Evolutionary conservation across 371 early-diverging fungal species (phyloP), one percentile per base, ranked within the genome.

Genomic region (Syncephalis fuscata): DNA sequence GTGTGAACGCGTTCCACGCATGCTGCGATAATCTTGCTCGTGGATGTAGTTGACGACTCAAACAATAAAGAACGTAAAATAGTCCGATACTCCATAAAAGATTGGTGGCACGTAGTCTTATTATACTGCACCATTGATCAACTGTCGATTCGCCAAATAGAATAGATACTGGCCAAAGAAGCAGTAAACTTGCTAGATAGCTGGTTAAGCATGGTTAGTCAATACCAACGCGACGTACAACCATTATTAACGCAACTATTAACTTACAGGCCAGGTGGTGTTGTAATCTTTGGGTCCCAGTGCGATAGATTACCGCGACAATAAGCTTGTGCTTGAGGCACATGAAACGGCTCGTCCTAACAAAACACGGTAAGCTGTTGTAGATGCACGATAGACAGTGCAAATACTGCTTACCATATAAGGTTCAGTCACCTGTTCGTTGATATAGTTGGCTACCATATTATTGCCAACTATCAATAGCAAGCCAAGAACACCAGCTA

Each of bases 271-370:
- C 94, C 95, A 17, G 96, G 95, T 26, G 94, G 96, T 20, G 96
- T 96, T 3, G 96, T 96, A 25, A 96, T 59, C 62, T 91, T 96
- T 22, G 82, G 81, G 59, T 96, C 88, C 84, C 91, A 93, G 8
- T 56, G 57, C 42, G 45, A 49, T 52, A 70, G 94, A 46, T 74
- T 60, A 14, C 80, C 82, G 1, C 51, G 44, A 53, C 92, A 91
- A 63, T 90, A 96, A 4, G 60, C 68, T 55, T 86, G 86, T 10
- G 92, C 89, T 61, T 94, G 93, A 17, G 82, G 82, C 22, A 90
- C 61, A 59, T 96, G 96, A 68, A 94, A 96, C 25, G 82, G 70
- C 66, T 96, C 96, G 63, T 93, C 94, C 94, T 81, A 54, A 41
- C 8, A 17, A 32, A 19, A 4, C 16, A n/a, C 38, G 38, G 38